phyloP scores from a whole-genome alignment of 1,284 basidiomycete genomes.

The Tilletia caries region DNA sequence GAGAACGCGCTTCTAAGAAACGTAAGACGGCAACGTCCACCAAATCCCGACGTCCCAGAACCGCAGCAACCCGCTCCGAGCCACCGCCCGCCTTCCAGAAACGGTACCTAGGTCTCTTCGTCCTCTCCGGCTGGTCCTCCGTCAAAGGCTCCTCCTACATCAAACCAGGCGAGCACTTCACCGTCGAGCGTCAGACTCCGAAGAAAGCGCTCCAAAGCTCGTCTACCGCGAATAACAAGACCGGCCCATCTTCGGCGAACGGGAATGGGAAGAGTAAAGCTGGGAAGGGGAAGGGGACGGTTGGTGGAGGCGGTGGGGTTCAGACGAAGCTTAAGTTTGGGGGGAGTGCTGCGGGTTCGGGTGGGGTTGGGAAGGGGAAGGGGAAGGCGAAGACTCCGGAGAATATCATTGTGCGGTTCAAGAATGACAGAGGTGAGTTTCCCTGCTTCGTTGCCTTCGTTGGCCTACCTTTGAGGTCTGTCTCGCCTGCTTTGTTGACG shows the following conservation, averaged over 20 bases:
- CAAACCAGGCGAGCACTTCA: conserved; percentile 40
- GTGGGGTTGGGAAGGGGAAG: conserved; percentile 16
- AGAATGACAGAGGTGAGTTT: conserved; percentile 38
- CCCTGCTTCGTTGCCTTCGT: too few relatives aligned
- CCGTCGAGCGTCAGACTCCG: conserved; percentile 39
- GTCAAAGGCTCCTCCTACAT: conserved; percentile 45
- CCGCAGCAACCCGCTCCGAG: background rate
- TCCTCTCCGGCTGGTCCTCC: conserved; percentile 46
- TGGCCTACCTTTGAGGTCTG: too few relatives aligned
- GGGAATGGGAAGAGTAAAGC: conserved; percentile 24
- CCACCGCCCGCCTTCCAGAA: background rate
- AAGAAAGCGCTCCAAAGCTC: conserved; percentile 17
- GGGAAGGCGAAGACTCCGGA: conserved; percentile 34
- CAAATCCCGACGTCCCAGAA: background rate
- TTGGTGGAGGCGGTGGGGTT: conserved; percentile 15
- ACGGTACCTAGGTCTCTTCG: conserved; percentile 46
- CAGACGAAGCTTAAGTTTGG: conserved; percentile 41
- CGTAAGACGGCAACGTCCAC: background rate
- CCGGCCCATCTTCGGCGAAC: conserved; percentile 17
- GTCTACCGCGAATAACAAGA: background rate
- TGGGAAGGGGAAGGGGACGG: conserved; percentile 19
- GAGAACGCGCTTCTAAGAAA: background rate
- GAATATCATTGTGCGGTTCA: conserved; percentile 50
- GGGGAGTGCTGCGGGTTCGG: background rate
- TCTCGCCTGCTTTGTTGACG: too few relatives aligned